phyloP scores from a whole-genome alignment of 2,329 filamentous ascomycete species.

The Emmonsiellopsis sp. region DNA sequence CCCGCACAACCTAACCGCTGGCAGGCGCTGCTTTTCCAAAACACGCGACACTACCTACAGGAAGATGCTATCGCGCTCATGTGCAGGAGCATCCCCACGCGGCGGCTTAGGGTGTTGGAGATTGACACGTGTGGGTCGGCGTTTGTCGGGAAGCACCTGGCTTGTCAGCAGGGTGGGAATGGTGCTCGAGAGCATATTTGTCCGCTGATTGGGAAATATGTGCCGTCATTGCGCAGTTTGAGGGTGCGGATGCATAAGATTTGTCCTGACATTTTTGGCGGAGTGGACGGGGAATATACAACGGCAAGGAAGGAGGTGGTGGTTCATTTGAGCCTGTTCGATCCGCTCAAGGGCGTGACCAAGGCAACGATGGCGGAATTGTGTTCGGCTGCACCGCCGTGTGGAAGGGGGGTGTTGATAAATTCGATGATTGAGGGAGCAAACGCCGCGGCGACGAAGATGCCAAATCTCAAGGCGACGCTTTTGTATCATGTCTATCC shows the following conservation, averaged over 20 bases:
- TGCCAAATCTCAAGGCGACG: neutral
- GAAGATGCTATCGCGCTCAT: neutral
- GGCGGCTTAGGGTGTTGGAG: neutral
- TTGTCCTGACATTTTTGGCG: slow-evolving; percentile 5
- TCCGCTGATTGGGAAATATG: neutral
- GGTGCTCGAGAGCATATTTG: slow-evolving; percentile 1
- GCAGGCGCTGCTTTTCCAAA: neutral
- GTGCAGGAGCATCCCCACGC: slow-evolving; percentile 1
- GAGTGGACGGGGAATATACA: neutral
- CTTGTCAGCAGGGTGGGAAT: neutral
- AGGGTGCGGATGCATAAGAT: slow-evolving; percentile 5
- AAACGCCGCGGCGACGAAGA: neutral
- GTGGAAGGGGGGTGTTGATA: slow-evolving; percentile 1
- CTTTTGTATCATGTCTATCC: slow-evolving; percentile 2
- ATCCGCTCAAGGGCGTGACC: neutral
- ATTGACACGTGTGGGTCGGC: slow-evolving; percentile 4
- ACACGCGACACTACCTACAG: neutral
- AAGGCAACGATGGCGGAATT: neutral
- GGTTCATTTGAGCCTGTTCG: slow-evolving; percentile 1
- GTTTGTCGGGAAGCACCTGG: neutral
- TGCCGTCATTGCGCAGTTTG: neutral
- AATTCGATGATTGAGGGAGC: slow-evolving; percentile 2
- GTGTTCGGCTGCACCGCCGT: neutral
- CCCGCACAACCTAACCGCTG: neutral
- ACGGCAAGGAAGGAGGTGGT: neutral